Base-by-base conservation (phyloP, 495 filamentous ascomycete species). In the Aspergillus nidulans region DNA sequence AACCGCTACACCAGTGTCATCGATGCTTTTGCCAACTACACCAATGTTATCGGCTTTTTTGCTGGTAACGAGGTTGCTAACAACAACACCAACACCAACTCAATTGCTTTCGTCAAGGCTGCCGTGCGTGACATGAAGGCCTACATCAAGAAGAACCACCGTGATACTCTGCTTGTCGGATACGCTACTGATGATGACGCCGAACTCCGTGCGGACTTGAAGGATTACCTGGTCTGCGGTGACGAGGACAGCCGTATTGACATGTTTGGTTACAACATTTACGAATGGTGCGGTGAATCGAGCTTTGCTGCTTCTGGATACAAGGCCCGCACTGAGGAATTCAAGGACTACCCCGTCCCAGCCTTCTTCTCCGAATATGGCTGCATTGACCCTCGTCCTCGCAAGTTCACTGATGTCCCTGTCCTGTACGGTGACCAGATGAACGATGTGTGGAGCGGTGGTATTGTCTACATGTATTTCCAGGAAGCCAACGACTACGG, bases 241-340 rank as follows among this genome's bases (percentile, higher is more conserved):
- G 72, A 85, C 45, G 52, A 76, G 41, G 69, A 68, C 0, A 77
- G 81, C 38, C 77, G 84, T 49, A 95, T 97, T 57, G 95, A 97
- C 73, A 96, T 91, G 79, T 97, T 92, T 88, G 95, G 94, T 52
- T 97, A 97, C 85, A 98, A 98, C 77, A 96, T 97, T 78, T 97
- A 97, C 77, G 91, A 90, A 52, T 98, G 92, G 92, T 98, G 94
- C 70, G 95, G 95, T 56, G 70, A 91, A 38, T 92, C 86, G 59
- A 80, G 78, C 58, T 92, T 83, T 67, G 64, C 73, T 36, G 56
- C 70, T 28, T 97, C 94, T 1, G 89, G 90, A 13, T 98, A 90
- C 72, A 73, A 87, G 56, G 81, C 81, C 19, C 85, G 91, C 61
- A 91, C 90, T 53, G 67, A 86, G 49, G 91, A 95, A 71, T 97